Evolutionary conservation across 306 rosid species (phyloP), one percentile per base, ranked within the genome.

Genomic region (Mimosa bimucronata): DNA sequence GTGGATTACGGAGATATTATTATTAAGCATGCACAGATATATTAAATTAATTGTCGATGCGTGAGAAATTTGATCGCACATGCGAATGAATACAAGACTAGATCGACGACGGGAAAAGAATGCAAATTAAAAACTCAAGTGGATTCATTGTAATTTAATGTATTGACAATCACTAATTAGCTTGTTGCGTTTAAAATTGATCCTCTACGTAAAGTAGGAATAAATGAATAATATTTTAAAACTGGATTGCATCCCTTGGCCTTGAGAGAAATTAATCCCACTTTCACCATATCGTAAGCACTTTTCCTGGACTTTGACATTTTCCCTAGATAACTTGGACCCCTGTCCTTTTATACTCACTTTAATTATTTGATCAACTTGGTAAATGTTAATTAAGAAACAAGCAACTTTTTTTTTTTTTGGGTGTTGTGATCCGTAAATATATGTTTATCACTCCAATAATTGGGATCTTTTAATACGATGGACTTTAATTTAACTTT

Each of bases 291-390:
- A 2, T 14, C 34, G 14, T 18, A 52, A 30, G 13, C 12, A 19
- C 79, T 69, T 40, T 29, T 19, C 19, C 52, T 50, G 12, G 64
- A 71, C 71, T 80, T 86, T 86, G 85, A 80, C 81, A 74, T 77
- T n/a, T 86, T n/a, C 74, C 57, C 46, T 58, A 21, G 66, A 1
- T 60, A 53, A 40, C 58, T 72, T 18, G 42, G 21, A 64, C 42
- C 60, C 1, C 6, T 75, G 68, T 31, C 42, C 31, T 66, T 66
- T 34, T 34, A 41, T 73, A n/a, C 5, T 2, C 62, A n/a, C 29
- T n/a, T 21, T 55, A 14, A 7, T 55, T 3, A n/a, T n/a, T 53
- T 9, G 62, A 53, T 53, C 62, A 21, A 3, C 29, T 55, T 21
- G 62, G 62, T 55, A 55, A 21, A 55, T 21, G 29, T 2, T 21